A percentile compares a stretch with the other conserved stretches of the same genome.
Conservation (phyloP, 2,329 filamentous ascomycete species). For the Alternaria sp. region DNA sequence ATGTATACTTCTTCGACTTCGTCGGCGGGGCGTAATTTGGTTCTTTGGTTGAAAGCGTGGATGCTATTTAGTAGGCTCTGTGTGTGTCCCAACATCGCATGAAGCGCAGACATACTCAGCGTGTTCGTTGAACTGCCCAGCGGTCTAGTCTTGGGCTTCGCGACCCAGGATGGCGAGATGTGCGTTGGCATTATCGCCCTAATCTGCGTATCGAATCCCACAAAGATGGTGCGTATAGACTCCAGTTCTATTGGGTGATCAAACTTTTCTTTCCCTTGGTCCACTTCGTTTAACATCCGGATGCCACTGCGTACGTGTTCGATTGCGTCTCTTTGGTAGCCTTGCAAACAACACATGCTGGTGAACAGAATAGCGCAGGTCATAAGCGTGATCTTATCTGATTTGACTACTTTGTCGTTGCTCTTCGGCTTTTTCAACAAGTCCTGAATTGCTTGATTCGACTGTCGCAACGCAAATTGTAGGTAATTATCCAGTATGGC, state of each 20-base stretch:
- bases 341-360: constrained; percentile 42
- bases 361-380: constrained; percentile 40
- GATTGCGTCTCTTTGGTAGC: constrained; percentile 35
- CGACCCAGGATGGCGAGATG: constrained; percentile 29
- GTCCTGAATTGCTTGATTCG: constrained; percentile 37
- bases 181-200: constrained; percentile 35
- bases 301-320: constrained; percentile 41
- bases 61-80: constrained; percentile 34
- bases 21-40: constrained; percentile 13
- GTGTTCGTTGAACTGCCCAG: constrained; percentile 3
- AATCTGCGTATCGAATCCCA: constrained; percentile 39
- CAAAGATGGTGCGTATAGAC: constrained; percentile 37
- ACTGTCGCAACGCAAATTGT: constrained; percentile 40
- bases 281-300: constrained; percentile 37
- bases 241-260: constrained; percentile 33
- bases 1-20: constrained; percentile 18
- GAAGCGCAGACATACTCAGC: constrained; percentile 13
- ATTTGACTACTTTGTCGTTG: neutral
- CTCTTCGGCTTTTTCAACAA: constrained; percentile 21
- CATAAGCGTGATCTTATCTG: constrained; percentile 39
- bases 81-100: constrained; percentile 22
- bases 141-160: constrained; percentile 19
- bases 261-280: constrained; percentile 11
- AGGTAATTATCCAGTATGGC: constrained; percentile 32
- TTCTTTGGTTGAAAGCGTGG: constrained; percentile 30